phyloP scores from a whole-genome alignment of 257 asterid genomes.

The Schizonepeta tenuifolia region DNA sequence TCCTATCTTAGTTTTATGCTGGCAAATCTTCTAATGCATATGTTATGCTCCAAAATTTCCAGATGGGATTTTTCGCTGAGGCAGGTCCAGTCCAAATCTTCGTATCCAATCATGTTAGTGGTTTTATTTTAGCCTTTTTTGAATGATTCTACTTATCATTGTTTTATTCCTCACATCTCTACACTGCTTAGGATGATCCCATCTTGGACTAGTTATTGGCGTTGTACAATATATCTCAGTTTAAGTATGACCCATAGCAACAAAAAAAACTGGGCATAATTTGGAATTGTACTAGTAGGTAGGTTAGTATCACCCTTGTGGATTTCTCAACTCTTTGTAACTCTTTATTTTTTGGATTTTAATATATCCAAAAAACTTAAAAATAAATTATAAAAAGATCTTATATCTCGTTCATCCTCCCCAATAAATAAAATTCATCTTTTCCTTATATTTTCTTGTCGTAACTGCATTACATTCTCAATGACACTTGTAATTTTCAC shows the following conservation, averaged over 20 bases:
- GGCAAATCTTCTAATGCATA: not conserved
- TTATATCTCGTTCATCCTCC: not conserved
- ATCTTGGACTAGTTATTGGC: not conserved
- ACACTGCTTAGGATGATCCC: not conserved
- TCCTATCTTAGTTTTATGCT: not conserved
- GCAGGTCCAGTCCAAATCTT: slow-evolving; percentile 98
- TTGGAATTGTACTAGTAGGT: too few species aligned
- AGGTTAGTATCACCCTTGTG: not conserved
- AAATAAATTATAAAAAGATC: not conserved
- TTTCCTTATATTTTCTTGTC: not conserved
- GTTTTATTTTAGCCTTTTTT: not conserved
- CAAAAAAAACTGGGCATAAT: not conserved
- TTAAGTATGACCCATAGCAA: not conserved
- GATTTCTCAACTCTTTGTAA: not conserved
- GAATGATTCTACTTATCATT: not conserved
- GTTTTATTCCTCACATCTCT: not conserved
- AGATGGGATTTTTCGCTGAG: slow-evolving; percentile 99
- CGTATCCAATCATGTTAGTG: slow-evolving; percentile 86
- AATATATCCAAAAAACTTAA: not conserved
- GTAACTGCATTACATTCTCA: not conserved
- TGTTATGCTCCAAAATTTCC: slow-evolving; percentile 24
- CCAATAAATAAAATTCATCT: too few species aligned
- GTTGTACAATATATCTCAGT: not conserved
- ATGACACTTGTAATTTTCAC: not conserved
- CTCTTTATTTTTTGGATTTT: too few species aligned